These are phyloP conservation scores for Paecilomyces variotii DNA, from an alignment of 2,329 filamentous ascomycete genomes.

Conservation along the genomic window DNA sequence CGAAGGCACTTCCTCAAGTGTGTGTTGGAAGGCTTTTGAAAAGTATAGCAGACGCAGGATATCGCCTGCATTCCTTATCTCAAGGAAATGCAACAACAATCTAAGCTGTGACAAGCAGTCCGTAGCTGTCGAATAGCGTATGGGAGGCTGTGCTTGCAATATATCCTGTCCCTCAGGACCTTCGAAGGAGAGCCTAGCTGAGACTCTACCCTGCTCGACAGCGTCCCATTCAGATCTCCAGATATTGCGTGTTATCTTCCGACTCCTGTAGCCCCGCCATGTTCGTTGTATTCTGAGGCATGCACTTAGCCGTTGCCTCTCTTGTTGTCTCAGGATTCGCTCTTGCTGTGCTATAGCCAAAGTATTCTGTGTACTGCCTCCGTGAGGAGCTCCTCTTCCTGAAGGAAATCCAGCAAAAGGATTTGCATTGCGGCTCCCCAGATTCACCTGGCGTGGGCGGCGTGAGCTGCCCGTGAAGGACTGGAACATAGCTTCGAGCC, in stretches of 20 bases:
- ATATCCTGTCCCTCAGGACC: conserved; percentile 35
- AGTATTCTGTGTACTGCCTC: conserved; percentile 63
- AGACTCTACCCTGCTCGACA: conserved; percentile 39
- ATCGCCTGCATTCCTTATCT: conserved; percentile 39
- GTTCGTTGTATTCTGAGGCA: conserved; percentile 64
- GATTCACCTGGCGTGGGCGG: conserved; percentile 83
- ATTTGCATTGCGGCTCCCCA: conserved; percentile 75
- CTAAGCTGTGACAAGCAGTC: conserved; percentile 48
- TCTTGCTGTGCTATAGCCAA: conserved; percentile 83
- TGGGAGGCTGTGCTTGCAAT: conserved; percentile 41
- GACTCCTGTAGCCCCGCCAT: conserved; percentile 70
- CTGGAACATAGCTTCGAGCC: conserved; percentile 61
- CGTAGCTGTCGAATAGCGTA: conserved; percentile 25
- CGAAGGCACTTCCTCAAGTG: conserved; percentile 27
- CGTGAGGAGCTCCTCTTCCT: conserved; percentile 47
- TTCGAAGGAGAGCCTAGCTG: conserved; percentile 17
- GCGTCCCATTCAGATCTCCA: conserved; percentile 58
- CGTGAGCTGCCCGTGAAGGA: conserved; percentile 85
- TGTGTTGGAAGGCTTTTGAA: conserved; percentile 32
- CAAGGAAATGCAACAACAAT: conserved; percentile 60
- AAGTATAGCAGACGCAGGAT: conserved; percentile 37
- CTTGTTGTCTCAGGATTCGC: conserved; percentile 68
- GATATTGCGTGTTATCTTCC: conserved; percentile 49
- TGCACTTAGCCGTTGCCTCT: conserved; percentile 69
- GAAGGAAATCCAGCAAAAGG: conserved; percentile 61